These are phyloP conservation scores for Aureobasidium sp. DNA, from an alignment of 2,329 filamentous ascomycete genomes.

Conservation along the genomic window DNA sequence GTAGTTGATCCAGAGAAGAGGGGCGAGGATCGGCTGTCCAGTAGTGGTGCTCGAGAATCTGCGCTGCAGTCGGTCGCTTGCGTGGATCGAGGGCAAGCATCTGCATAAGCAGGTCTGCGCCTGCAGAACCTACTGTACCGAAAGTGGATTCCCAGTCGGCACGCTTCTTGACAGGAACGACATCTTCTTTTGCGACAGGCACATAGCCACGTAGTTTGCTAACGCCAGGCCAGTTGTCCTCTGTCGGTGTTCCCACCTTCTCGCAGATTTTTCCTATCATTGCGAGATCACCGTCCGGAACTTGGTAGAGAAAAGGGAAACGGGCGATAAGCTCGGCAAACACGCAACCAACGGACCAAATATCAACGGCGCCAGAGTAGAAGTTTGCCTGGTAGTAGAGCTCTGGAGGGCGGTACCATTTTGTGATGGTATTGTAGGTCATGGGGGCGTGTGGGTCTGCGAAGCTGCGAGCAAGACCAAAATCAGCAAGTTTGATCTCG, in stretches of 20 bases:
- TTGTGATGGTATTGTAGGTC: constrained; percentile 91
- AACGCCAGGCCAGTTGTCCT: constrained; percentile 94
- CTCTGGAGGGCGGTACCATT: constrained; percentile 94
- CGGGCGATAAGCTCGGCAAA: constrained; percentile 86
- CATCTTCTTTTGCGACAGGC: constrained; percentile 53
- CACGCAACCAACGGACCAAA: constrained; percentile 90
- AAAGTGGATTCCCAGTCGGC: constrained; percentile 73
- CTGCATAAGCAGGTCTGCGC: constrained; percentile 79
- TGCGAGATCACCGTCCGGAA: constrained; percentile 76
- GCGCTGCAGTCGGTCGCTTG: constrained; percentile 68
- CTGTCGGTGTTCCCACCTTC: constrained; percentile 80
- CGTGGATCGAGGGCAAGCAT: constrained; percentile 83
- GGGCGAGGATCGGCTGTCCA: constrained; percentile 80
- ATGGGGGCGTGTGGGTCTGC: constrained; percentile 78
- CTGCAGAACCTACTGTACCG: constrained; percentile 69
- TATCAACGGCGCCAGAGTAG: constrained; percentile 84
- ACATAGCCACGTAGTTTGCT: constrained; percentile 72
- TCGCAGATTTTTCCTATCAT: constrained; percentile 80
- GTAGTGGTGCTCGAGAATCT: constrained; percentile 76
- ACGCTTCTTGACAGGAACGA: constrained; percentile 53
- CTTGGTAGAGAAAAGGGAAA: constrained; percentile 62
- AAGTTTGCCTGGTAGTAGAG: constrained; percentile 83
- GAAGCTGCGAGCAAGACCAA: constrained; percentile 84
- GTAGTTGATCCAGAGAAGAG: constrained; percentile 73
- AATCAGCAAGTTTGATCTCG: constrained; percentile 93